Evolutionary conservation across 164 flowering plant genomes (phyloP), one percentile per base, ranked within the genome.

Genomic region (Dillenia suffruticosa): DNA sequence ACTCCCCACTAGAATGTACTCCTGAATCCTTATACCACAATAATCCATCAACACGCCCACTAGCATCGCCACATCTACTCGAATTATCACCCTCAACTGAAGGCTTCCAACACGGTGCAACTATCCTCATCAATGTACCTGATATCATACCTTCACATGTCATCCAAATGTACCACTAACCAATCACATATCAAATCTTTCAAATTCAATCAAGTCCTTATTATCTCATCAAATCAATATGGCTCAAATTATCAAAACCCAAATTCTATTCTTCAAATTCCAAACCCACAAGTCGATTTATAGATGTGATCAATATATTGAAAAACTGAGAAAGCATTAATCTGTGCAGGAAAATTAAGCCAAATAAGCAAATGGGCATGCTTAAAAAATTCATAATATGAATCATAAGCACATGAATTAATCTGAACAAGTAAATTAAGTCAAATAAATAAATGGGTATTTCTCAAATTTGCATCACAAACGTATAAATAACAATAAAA

Each of bases 1-100:
- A 88, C 57, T 93, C 96, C 2, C 98, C 98, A 77, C 74, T 73
- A 12, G 74, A 82, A 72, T 90, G 98, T 5, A 51, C 66, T 12
- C 97, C 98, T 1, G 58, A 83, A 76, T 90, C 96, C 62, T 84
- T 93, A 57, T 88, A 82, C 97, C 96, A 93, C 72, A 79, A 71
- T 26, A 90, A 69, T 43, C 96, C 96, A 61, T 90, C 84, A 52
- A 67, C 57, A 13, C 83, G 68, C 6, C 97, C 92, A 62, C 49
- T 70, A 3, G 59, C 63, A 32, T 82, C 90, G 26, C 71, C 81
- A 44, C 68, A 62, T 47, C 74, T 76, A 51, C 68, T 54, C 44
- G 75, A 76, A 61, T 66, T 59, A 13, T 81, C 94, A 48, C 77
- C 82, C 24, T 81, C 80, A 1, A 48, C 76, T 2, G 71, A 74